These are phyloP conservation scores for Chaetomiaceae sp. DNA, from an alignment of 2,329 filamentous ascomycete species.

Conservation along the genomic window DNA sequence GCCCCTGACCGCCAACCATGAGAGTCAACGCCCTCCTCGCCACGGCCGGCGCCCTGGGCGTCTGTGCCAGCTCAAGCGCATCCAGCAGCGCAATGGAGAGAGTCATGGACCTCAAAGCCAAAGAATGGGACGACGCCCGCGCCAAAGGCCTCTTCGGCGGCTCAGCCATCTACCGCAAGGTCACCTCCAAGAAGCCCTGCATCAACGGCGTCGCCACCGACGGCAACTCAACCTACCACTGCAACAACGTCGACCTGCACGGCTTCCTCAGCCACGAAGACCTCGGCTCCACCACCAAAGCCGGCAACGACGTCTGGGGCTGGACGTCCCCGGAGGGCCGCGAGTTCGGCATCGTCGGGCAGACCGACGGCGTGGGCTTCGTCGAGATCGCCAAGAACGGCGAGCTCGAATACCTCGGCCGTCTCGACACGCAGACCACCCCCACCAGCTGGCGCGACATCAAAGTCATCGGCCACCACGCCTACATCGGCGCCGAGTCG, in stretches of 20 bases:
- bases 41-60: not conserved
- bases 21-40: not conserved
- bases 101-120: not conserved
- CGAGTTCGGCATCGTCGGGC: conserved; percentile 5
- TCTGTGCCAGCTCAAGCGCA: not conserved
- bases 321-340: conserved; percentile 48
- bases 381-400: conserved; percentile 1
- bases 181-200: not conserved
- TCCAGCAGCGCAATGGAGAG: not conserved
- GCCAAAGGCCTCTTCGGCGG: conserved; percentile 4
- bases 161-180: conserved; percentile 2
- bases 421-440: conserved; percentile 1
- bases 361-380: conserved; percentile 1
- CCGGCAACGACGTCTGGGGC: conserved; percentile 31
- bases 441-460: conserved; percentile 7
- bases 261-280: conserved; percentile 9
- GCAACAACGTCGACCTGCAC: conserved; percentile 8
- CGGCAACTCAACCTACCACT: not conserved
- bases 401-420: conserved; percentile 2
- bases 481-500: conserved; percentile 8
- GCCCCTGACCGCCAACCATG: not conserved
- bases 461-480: conserved; percentile 6
- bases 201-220: not conserved
- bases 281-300: not conserved
- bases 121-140: not conserved